Evolutionary conservation across 1,284 basidiomycete genomes (phyloP).

Genomic region (Kwoniella shivajii): DNA sequence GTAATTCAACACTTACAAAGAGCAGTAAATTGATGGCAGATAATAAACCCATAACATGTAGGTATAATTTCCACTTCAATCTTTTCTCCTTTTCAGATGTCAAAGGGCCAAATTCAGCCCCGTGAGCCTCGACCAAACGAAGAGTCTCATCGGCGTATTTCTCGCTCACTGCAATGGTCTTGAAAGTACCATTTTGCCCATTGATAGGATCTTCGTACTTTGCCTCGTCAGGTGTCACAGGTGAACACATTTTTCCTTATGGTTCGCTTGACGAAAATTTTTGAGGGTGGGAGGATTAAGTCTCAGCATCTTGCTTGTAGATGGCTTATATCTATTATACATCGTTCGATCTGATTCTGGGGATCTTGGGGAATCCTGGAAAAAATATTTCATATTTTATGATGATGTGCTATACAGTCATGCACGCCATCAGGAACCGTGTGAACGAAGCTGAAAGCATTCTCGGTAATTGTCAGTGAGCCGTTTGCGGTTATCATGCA

Average conservation of each 20-base stretch:
- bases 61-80: not conserved
- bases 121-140: not conserved
- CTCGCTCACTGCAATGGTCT: not conserved
- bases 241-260: not conserved
- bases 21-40: not conserved
- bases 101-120: not conserved
- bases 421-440: too few species aligned
- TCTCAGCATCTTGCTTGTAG: too few species aligned
- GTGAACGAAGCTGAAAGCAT: too few species aligned
- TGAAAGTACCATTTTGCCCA: not conserved
- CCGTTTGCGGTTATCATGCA: too few species aligned
- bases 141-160: not conserved
- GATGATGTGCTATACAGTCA: too few species aligned
- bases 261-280: too few species aligned
- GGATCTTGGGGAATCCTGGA: too few species aligned
- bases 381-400: too few species aligned
- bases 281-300: too few species aligned
- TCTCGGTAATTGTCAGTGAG: too few species aligned
- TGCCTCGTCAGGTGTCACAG: not conserved
- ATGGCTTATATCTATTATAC: too few species aligned
- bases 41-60: not conserved
- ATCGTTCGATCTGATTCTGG: too few species aligned
- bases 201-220: not conserved
- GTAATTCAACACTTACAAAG: not conserved
- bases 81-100: not conserved